Base-by-base conservation (phyloP, 257 asterid genomes). In the Gentiana straminea region DNA sequence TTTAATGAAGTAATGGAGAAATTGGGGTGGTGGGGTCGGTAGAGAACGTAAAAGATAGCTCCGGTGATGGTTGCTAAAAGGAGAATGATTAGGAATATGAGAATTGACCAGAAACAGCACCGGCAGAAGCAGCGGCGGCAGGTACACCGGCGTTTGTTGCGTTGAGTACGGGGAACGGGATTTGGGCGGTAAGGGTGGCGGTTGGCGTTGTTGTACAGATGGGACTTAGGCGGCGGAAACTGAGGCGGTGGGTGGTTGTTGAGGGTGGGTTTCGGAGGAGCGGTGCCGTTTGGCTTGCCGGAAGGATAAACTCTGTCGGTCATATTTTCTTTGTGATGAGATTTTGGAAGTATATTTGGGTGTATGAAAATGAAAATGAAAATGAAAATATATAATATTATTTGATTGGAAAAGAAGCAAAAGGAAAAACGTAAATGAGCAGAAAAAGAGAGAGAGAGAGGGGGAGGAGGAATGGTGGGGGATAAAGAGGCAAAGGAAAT, bases 1-100 rank as follows among this genome's bases (percentile, higher is more conserved):
- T 77, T 90, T 44, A 90, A 66, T 47, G 91, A 77, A 39, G 86
- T 71, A 62, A 83, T 73, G 5, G 95, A 76, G 83, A 85, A 81
- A 1, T 58, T 4, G 0, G 97, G 94, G 50, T 67, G 81, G 61
- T 68, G 88, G 51, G 97, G 97, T 58, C 70, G 84, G 86, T 85
- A 85, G 49, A 88, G 83, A n/a, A 51, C 73, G 83, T 83, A 85
- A 68, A 88, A 61, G 6, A 78, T 82, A 38, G 95, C 83, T 59
- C 75, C 75, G 67, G 74, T 86, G 49, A 81, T 83, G 77, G 86
- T 73, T 59, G 76, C 80, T 36, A 83, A 76, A 72, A 89, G 72
- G 61, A 83, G 67, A 60, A 83, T 32, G 4, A 52, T 53, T 32
- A 78, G 54, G 5, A 89, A 68, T 69, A 81, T 5, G 43, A 89